These are phyloP conservation scores for Candida golubevii DNA, from an alignment of 805 yeast genomes.

Conservation along the genomic window DNA sequence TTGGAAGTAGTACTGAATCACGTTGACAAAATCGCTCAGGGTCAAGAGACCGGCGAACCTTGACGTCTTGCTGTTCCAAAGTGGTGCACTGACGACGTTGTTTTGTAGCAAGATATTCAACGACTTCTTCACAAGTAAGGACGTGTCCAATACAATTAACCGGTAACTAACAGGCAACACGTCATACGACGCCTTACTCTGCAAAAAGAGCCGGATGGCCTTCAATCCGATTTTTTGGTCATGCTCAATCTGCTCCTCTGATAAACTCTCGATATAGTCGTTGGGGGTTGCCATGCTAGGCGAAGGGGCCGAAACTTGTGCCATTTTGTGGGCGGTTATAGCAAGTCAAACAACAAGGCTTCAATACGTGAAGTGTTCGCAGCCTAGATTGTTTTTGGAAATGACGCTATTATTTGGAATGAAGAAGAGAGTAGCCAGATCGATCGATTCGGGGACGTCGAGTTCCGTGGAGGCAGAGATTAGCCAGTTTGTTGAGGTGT, in stretches of 20 bases:
- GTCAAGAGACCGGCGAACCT: slow-evolving; percentile 93
- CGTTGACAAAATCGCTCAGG: slow-evolving; percentile 88
- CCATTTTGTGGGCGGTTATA: slow-evolving; percentile 11
- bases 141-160: slow-evolving; percentile 88
- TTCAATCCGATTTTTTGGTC: slow-evolving; percentile 75
- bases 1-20: slow-evolving; percentile 88
- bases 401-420: too few species aligned
- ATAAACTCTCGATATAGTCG: slow-evolving; percentile 39
- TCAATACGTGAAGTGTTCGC: too few species aligned
- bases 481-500: too few species aligned
- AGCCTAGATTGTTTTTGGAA: too few species aligned
- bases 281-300: slow-evolving; percentile 35
- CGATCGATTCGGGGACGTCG: too few species aligned
- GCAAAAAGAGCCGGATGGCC: slow-evolving; percentile 78
- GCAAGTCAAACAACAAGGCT: background rate
- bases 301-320: slow-evolving; percentile 18
- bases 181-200: slow-evolving; percentile 91
- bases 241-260: slow-evolving; percentile 41
- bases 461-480: too few species aligned
- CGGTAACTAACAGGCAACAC: slow-evolving; percentile 94
- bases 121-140: slow-evolving; percentile 84
- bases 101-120: slow-evolving; percentile 86
- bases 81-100: slow-evolving; percentile 92
- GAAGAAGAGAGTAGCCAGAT: too few species aligned
- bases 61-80: slow-evolving; percentile 89